Evolutionary conservation across 2,329 filamentous ascomycete species (phyloP).

Genomic region (Arthrobotrys megalospora): DNA sequence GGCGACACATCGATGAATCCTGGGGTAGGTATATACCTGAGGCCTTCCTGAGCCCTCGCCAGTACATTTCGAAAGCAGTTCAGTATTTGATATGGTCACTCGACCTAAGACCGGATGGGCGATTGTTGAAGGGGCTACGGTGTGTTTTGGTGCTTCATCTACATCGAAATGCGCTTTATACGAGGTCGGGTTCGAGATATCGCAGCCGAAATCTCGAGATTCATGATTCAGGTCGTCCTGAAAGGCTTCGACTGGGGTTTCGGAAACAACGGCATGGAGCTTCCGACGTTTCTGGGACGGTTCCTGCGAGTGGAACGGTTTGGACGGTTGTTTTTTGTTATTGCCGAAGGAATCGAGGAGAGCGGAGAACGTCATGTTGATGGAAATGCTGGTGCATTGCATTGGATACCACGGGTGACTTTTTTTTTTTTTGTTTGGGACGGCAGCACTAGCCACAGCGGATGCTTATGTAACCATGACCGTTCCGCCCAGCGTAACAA

Average conservation of each 20-base stretch:
- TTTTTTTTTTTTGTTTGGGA: too few relatives aligned
- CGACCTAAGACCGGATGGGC: conserved; percentile 18
- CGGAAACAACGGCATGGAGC: conserved; percentile 2
- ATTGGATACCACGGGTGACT: too few relatives aligned
- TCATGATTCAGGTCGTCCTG: background rate
- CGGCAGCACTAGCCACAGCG: too few relatives aligned
- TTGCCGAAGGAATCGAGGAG: conserved; percentile 42
- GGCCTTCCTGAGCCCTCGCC: background rate
- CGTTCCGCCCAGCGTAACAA: too few relatives aligned
- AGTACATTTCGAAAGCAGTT: background rate
- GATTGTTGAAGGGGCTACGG: conserved; percentile 5
- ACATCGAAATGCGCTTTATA: conserved; percentile 40
- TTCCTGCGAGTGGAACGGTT: background rate
- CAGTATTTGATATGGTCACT: conserved; percentile 38
- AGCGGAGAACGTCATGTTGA: conserved; percentile 44
- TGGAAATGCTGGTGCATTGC: background rate
- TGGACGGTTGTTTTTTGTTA: background rate
- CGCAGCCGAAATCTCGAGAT: background rate
- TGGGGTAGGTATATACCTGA: background rate
- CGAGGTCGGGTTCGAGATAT: background rate
- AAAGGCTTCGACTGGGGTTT: background rate
- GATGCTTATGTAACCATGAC: too few relatives aligned
- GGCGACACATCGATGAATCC: background rate
- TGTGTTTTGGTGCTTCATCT: background rate
- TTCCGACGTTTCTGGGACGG: conserved; percentile 42